phyloP scores from a whole-genome alignment of 2,329 filamentous ascomycete genomes.

The Polytolypa hystricis region DNA sequence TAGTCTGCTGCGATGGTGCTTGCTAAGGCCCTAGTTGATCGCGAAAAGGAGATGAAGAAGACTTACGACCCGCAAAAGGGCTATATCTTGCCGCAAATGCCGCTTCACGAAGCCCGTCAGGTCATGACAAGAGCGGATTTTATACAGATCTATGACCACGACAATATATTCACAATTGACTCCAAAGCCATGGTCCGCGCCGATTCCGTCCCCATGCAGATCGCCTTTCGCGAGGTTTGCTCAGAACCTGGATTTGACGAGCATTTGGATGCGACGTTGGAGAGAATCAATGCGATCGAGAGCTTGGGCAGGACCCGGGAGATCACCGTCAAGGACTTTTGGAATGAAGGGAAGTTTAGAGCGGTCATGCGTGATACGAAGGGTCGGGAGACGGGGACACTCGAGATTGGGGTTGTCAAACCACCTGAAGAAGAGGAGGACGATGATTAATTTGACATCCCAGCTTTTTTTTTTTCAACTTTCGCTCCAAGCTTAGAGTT shows the following conservation, averaged over 20 bases:
- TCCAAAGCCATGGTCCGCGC: constrained; percentile 77
- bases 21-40: constrained; percentile 79
- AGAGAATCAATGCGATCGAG: constrained; percentile 86
- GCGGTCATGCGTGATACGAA: constrained; percentile 42
- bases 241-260: constrained; percentile 64
- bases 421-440: constrained; percentile 24
- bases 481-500: too few species aligned
- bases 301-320: constrained; percentile 87
- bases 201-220: constrained; percentile 92
- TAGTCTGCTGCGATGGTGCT: constrained; percentile 87
- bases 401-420: constrained; percentile 37
- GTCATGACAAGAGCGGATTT: constrained; percentile 96
- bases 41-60: constrained; percentile 51
- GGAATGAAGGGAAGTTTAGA: constrained; percentile 69
- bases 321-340: constrained; percentile 87
- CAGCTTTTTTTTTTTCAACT: too few species aligned
- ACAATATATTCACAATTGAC: constrained; percentile 93
- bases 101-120: constrained; percentile 72
- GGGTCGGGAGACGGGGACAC: constrained; percentile 36
- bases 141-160: constrained; percentile 80
- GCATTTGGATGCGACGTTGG: constrained; percentile 68
- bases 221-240: constrained; percentile 80
- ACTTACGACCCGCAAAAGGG: constrained; percentile 56
- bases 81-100: constrained; percentile 68
- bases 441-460: constrained; percentile 9